Percentiles rank a stretch among this genome's conserved stretches.
phyloP scores from a whole-genome alignment of 305 asterid genomes.

The Fraxinus nigra region DNA sequence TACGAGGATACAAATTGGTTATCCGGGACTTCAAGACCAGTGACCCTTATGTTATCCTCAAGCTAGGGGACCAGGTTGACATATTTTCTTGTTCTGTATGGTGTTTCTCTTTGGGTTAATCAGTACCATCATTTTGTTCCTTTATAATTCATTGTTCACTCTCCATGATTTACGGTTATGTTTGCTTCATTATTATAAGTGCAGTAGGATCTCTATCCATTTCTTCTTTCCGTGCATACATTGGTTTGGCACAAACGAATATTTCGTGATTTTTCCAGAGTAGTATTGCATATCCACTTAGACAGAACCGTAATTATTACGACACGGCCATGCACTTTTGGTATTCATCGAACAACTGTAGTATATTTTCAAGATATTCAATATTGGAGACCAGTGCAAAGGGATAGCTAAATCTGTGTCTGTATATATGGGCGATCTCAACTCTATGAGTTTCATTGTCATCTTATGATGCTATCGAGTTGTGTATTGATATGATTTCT shows the following conservation, averaged over 20 bases:
- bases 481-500: background rate
- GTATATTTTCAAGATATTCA: background rate
- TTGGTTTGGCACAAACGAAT: background rate
- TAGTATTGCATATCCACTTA: background rate
- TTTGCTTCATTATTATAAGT: background rate
- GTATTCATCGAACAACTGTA: background rate
- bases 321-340: background rate
- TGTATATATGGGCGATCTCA: background rate
- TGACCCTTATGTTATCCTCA: slow-evolving; percentile 50
- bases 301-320: background rate
- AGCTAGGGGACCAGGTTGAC: slow-evolving; percentile 42
- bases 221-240: background rate
- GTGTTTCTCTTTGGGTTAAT: background rate
- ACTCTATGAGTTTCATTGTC: background rate
- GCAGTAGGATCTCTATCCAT: background rate
- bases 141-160: background rate
- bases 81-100: background rate
- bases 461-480: background rate
- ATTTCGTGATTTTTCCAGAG: background rate
- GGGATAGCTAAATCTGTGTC: background rate
- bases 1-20: slow-evolving; percentile 37
- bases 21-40: slow-evolving; percentile 51
- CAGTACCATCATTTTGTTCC: background rate
- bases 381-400: background rate
- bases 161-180: background rate